A percentile compares a stretch with the other conserved stretches of the same genome.
phyloP scores from a whole-genome alignment of 768 basidiomycete species.

The Kwoniella heveanensis region DNA sequence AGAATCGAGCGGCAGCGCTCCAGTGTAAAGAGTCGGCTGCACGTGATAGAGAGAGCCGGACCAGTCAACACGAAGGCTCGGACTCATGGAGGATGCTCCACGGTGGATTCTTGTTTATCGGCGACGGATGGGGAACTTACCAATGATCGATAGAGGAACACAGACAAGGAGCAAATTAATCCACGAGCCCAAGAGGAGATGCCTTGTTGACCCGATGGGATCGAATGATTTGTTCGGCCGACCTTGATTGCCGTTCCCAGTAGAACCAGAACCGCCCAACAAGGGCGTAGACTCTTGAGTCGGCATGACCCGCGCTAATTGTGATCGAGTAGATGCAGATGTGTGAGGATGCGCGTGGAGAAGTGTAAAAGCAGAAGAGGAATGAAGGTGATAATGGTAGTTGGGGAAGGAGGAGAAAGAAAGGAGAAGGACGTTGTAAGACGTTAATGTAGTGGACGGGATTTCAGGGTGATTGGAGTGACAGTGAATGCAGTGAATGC shows the following conservation, averaged over 20 bases:
- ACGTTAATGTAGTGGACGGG: too few species aligned
- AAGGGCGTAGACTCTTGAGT: slow-evolving; percentile 26
- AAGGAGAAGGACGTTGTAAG: too few species aligned
- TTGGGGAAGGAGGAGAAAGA: neutral
- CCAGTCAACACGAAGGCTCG: slow-evolving; percentile 3
- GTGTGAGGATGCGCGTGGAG: too few species aligned
- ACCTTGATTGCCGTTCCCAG: neutral
- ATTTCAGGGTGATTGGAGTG: too few species aligned
- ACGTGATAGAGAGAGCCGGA: neutral
- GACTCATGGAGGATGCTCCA: too few species aligned
- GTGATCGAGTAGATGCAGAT: too few species aligned
- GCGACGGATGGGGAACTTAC: slow-evolving; percentile 59
- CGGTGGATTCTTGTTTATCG: neutral
- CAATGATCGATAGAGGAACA: slow-evolving; percentile 70
- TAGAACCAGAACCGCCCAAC: neutral
- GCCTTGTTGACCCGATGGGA: slow-evolving; percentile 46
- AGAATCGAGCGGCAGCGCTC: slow-evolving; percentile 62
- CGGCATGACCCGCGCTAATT: slow-evolving; percentile 29
- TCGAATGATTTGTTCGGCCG: slow-evolving; percentile 24
- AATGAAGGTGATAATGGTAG: too few species aligned
- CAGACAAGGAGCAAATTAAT: slow-evolving; percentile 77
- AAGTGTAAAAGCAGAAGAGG: too few species aligned
- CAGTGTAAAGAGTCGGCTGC: slow-evolving; percentile 49
- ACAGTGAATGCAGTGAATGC: too few species aligned
- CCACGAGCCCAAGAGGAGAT: slow-evolving; percentile 60